Evolutionary conservation across 169 alveolate genomes (phyloP).

Genomic region (Babesia bovis): DNA sequence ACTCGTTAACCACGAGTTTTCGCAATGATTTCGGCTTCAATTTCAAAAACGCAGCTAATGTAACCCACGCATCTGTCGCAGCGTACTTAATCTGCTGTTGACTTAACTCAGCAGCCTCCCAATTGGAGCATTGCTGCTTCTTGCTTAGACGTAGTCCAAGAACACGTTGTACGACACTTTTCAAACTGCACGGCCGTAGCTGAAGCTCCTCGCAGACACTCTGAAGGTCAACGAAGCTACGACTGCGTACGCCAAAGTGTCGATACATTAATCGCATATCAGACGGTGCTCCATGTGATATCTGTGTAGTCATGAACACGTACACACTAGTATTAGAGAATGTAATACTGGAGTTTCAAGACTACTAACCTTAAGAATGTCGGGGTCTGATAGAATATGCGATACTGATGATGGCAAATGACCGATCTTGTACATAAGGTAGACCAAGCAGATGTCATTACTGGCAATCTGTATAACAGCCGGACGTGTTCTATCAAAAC

Average conservation of each 20-base stretch:
- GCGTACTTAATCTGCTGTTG: conserved; percentile 59
- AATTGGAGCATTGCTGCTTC: conserved; percentile 66
- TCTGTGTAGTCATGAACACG: conserved; percentile 7
- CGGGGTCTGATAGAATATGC: conserved; percentile 6
- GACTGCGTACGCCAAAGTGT: conserved; percentile 48
- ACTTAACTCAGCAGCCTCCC: conserved; percentile 56
- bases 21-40: conserved; percentile 22
- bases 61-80: conserved; percentile 70
- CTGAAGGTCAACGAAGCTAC: conserved; percentile 54
- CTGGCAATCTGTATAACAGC: conserved; percentile 61
- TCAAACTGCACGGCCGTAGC: conserved; percentile 44
- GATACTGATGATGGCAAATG: conserved; percentile 49
- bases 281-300: conserved; percentile 70
- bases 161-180: conserved; percentile 44
- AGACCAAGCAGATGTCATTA: conserved; percentile 44
- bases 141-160: conserved; percentile 43
- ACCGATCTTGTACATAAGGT: conserved; percentile 64
- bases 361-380: conserved; percentile 46
- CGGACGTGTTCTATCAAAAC: conserved; percentile 30
- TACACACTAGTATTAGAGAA: not conserved
- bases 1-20: conserved; percentile 30
- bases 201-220: conserved; percentile 34
- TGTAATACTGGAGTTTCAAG: too few relatives aligned
- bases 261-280: conserved; percentile 59
- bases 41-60: conserved; percentile 31